phyloP scores from a whole-genome alignment of 2,329 filamentous ascomycete genomes.

The Aspergillus aculeatus region DNA sequence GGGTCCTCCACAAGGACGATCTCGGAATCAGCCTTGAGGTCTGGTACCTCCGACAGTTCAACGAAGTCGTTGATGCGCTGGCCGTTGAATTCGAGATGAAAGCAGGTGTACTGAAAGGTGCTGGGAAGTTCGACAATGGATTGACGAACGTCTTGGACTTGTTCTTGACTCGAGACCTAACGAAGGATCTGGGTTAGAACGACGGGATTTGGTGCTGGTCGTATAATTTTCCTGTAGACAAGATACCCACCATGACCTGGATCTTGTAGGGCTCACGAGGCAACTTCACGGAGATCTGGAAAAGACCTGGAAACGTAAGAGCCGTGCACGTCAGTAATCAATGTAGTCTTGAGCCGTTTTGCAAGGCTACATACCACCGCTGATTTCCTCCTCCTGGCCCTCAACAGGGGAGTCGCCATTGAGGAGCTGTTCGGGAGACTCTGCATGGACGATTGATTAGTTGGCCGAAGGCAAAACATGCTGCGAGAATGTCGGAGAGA shows the following conservation, averaged over 20 bases:
- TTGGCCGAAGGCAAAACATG: constrained; percentile 7
- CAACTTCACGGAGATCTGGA: constrained; percentile 74
- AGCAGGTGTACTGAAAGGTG: constrained; percentile 97
- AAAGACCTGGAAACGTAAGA: constrained; percentile 48
- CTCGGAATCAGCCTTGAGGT: constrained; percentile 72
- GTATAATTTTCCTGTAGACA: constrained; percentile 9
- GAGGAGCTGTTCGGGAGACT: constrained; percentile 36
- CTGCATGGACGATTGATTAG: constrained; percentile 23
- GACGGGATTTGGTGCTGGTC: constrained; percentile 17
- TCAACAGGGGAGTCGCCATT: constrained; percentile 37
- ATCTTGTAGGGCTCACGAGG: constrained; percentile 77
- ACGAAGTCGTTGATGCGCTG: constrained; percentile 93
- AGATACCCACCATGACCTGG: constrained; percentile 73
- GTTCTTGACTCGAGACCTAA: constrained; percentile 87
- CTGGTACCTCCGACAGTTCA: constrained; percentile 83
- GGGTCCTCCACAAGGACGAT: constrained; percentile 85
- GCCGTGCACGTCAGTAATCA: not conserved
- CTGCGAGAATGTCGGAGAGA: not conserved
- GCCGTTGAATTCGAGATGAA: constrained; percentile 90
- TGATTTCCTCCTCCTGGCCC: constrained; percentile 35
- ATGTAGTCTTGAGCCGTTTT: too few species aligned
- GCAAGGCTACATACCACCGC: constrained; percentile 32
- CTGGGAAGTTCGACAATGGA: constrained; percentile 90
- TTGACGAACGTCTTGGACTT: constrained; percentile 95
- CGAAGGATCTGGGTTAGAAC: constrained; percentile 11